These are phyloP conservation scores for Alternaria brassicicola DNA, from an alignment of 2,329 filamentous ascomycete species.

Conservation along the genomic window DNA sequence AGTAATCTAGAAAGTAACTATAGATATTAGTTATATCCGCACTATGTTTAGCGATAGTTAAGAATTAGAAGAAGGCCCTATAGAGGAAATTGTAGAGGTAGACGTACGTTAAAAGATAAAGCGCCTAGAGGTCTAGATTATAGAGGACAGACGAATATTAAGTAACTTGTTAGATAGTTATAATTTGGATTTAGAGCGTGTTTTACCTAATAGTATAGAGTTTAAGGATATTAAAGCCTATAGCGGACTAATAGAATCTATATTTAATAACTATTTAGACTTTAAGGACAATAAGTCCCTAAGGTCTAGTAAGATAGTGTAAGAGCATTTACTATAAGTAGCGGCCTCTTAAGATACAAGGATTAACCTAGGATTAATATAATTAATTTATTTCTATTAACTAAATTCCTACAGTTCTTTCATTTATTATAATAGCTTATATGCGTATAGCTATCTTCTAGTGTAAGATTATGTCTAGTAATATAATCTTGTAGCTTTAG, in stretches of 20 bases:
- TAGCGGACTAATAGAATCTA: not conserved
- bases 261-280: not conserved
- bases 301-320: not conserved
- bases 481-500: not conserved
- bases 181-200: not conserved
- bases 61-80: not conserved
- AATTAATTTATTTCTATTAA: not conserved
- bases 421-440: not conserved
- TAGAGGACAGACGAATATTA: not conserved
- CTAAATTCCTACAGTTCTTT: not conserved
- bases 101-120: slow-evolving; percentile 1
- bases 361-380: not conserved
- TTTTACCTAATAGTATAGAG: not conserved
- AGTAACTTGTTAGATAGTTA: not conserved
- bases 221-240: slow-evolving; percentile 13
- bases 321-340: not conserved
- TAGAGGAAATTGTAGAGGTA: not conserved
- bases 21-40: slow-evolving; percentile 8
- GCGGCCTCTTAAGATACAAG: not conserved
- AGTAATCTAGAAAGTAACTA: slow-evolving; percentile 6
- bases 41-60: not conserved
- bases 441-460: not conserved
- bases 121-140: not conserved
- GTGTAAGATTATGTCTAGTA: not conserved
- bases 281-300: not conserved